These are phyloP conservation scores for Paraleonurus japonicus DNA, from an alignment of 257 asterid genomes.

Conservation along the genomic window DNA sequence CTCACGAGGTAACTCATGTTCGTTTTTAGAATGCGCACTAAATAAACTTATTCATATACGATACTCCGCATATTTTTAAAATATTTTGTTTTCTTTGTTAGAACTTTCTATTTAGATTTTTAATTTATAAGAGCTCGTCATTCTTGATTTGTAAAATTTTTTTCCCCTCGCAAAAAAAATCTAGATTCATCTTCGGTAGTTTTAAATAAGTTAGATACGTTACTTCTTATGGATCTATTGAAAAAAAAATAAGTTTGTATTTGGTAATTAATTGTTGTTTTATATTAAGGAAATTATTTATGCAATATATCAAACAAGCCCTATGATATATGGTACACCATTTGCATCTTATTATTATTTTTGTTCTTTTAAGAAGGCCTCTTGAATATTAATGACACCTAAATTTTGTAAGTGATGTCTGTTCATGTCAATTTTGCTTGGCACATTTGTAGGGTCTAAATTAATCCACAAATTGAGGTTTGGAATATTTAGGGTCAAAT, in stretches of 20 bases:
- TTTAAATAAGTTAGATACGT: too few species aligned
- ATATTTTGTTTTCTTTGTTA: not conserved
- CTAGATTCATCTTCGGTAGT: too few species aligned
- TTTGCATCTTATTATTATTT: too few species aligned
- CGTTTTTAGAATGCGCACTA: not conserved
- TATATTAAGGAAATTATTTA: too few species aligned
- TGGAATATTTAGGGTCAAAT: not conserved
- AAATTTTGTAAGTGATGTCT: not conserved
- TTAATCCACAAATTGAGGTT: not conserved
- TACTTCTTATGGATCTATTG: too few species aligned
- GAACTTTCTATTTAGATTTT: not conserved
- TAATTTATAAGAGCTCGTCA: not conserved
- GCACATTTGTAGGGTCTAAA: not conserved
- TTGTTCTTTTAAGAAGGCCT: too few species aligned
- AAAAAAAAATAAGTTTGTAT: too few species aligned
- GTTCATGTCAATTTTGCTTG: not conserved
- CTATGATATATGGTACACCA: too few species aligned
- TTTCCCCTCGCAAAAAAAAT: not conserved
- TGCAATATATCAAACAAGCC: too few species aligned
- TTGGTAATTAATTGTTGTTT: too few species aligned
- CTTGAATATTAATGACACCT: not conserved
- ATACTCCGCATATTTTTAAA: not conserved
- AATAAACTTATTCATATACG: not conserved
- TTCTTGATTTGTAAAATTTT: not conserved
- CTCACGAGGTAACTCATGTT: not conserved